A percentile compares a stretch with the other conserved stretches of the same genome.
Conservation (phyloP, 257 asterid species). For the Capsicum pubescens region DNA sequence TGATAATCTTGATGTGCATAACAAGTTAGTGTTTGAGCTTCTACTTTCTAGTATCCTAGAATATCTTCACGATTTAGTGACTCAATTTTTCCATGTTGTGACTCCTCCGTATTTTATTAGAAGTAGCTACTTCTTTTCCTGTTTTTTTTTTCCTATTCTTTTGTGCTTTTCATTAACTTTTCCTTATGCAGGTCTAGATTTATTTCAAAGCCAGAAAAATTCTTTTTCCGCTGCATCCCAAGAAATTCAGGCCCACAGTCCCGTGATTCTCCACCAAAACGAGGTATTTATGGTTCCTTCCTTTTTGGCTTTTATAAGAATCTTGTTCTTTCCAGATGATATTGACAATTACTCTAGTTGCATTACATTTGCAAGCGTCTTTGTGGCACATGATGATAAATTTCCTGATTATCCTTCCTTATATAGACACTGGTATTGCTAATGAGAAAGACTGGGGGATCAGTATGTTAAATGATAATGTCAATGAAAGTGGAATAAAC, state of each 20-base stretch:
- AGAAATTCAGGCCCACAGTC: slow-evolving; percentile 87
- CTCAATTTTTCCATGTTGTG: background rate
- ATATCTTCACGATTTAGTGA: background rate
- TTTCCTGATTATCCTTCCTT: slow-evolving; percentile 10
- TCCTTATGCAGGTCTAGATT: slow-evolving; percentile 57
- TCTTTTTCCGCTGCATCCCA: slow-evolving; percentile 70
- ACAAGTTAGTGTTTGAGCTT: slow-evolving; percentile 2
- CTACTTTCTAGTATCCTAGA: slow-evolving; percentile 1
- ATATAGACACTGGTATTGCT: slow-evolving; percentile 93
- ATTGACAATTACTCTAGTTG: background rate
- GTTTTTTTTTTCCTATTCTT: background rate
- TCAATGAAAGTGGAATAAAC: slow-evolving; percentile 75
- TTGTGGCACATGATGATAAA: slow-evolving; percentile 16
- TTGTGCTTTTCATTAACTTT: background rate
- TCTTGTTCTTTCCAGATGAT: background rate
- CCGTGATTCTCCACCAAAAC: slow-evolving; percentile 91
- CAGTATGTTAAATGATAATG: slow-evolving; percentile 65
- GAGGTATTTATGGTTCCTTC: slow-evolving; percentile 60
- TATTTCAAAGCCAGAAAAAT: slow-evolving; percentile 69
- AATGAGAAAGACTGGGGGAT: slow-evolving; percentile 99
- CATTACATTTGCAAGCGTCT: slow-evolving; percentile 18
- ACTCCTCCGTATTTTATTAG: background rate
- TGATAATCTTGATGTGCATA: slow-evolving; percentile 19
- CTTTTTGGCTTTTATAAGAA: background rate
- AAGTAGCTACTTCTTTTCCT: background rate